Evolutionary conservation across 2,329 filamentous ascomycete species (phyloP), one percentile per base, ranked within the genome.

Genomic region (Pseudogymnoascus sp.): DNA sequence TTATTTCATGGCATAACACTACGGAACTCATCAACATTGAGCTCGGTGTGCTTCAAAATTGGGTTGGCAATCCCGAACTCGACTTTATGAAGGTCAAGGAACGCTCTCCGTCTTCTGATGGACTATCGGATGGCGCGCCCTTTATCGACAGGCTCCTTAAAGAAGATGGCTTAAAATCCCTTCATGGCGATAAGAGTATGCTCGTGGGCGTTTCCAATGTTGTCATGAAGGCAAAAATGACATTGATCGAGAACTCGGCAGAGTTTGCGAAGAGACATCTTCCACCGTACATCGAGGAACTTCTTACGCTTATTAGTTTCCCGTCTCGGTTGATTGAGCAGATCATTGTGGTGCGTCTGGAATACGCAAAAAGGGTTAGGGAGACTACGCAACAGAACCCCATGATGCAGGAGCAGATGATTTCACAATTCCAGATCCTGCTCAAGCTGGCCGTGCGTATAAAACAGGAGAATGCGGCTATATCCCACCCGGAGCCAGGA

Each of bases 381-480:
- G 93, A 97, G 71, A 91, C 92, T 9, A 89, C 92, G 1, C 90
- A 95, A 77, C 91, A 96, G 74, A 96, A 93, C 68, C 83, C 90
- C 26, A 89, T 99, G 79, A 91, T 99, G 82, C 90, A 96, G 65
- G 93, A 97, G 73, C 93, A 97, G 77, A 96, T 97, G 90, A 97
- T 99, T 67, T 83, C 90, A 0, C 95, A 99, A 73, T 97, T 99
- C 70, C 93, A 96, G 76, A 90, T 97, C 50, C 79, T 97, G 63
- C 85, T 99, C 67, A 92, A 90, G 71, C 87, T 97, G 68, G 93
- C 95, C 33, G 93, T 96, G 65, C 85, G 88, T 66, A 96, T 97
- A 76, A 99, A 97, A 76, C 85, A 89, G 71, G 90, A 93, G 68
- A 97, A 96, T 73, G 82, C 90, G 36, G 80, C 85, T 26, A 91